A percentile compares a stretch with the other conserved stretches of the same genome.
phyloP scores from a whole-genome alignment of 2,329 filamentous ascomycete species.

The Alternaria ventricosa region DNA sequence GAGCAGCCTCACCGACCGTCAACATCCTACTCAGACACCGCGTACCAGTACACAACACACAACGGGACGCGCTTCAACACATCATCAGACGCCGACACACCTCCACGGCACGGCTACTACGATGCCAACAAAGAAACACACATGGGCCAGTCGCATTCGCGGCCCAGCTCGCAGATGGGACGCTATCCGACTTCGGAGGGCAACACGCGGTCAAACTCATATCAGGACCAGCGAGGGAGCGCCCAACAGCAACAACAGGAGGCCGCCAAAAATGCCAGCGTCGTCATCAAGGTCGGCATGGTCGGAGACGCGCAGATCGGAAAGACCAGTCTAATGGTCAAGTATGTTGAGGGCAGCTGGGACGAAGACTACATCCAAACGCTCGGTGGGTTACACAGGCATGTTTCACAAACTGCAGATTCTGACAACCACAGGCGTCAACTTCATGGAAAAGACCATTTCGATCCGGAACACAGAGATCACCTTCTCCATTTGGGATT shows the following conservation, averaged over 20 bases:
- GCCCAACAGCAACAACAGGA: slow-evolving; percentile 40
- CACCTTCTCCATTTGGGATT: slow-evolving; percentile 98
- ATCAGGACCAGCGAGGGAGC: slow-evolving; percentile 58
- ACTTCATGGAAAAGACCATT: slow-evolving; percentile 99
- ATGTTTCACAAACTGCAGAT: neutral
- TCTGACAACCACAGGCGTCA: slow-evolving; percentile 70
- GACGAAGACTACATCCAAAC: slow-evolving; percentile 99
- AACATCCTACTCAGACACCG: slow-evolving; percentile 61
- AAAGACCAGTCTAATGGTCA: slow-evolving; percentile 99
- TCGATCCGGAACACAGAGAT: slow-evolving; percentile 99
- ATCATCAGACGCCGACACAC: slow-evolving; percentile 57
- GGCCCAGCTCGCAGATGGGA: slow-evolving; percentile 60
- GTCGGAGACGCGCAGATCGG: slow-evolving; percentile 98
- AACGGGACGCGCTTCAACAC: slow-evolving; percentile 52
- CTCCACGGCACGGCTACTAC: slow-evolving; percentile 45
- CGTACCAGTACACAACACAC: slow-evolving; percentile 49
- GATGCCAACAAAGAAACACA: slow-evolving; percentile 42
- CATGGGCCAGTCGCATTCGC: slow-evolving; percentile 47
- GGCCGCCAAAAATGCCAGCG: slow-evolving; percentile 63
- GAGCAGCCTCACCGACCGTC: slow-evolving; percentile 58
- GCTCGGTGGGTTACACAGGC: slow-evolving; percentile 64
- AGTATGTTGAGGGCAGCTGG: slow-evolving; percentile 99
- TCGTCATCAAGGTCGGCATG: slow-evolving; percentile 99
- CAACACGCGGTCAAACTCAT: slow-evolving; percentile 44
- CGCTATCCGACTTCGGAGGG: slow-evolving; percentile 55